These are phyloP conservation scores for Fusarium goolgardi DNA, from an alignment of 2,329 filamentous ascomycete species.

Conservation along the genomic window DNA sequence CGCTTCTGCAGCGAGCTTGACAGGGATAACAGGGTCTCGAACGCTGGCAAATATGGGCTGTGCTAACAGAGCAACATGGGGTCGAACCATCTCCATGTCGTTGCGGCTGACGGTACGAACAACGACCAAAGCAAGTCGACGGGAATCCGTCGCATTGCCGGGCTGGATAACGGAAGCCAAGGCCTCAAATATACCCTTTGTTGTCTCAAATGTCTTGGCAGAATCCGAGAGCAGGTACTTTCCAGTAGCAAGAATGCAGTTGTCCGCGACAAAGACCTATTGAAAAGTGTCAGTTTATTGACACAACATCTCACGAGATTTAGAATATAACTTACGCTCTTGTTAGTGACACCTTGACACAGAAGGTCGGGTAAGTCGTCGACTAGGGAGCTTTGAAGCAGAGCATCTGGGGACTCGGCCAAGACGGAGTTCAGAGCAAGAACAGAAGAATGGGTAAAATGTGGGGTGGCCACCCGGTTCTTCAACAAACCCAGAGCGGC, in stretches of 20 bases:
- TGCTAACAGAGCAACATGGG: slow-evolving; percentile 83
- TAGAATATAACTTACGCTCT: slow-evolving; percentile 69
- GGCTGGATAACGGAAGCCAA: slow-evolving; percentile 81
- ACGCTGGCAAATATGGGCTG: slow-evolving; percentile 89
- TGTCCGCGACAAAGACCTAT: slow-evolving; percentile 86
- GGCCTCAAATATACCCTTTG: slow-evolving; percentile 82
- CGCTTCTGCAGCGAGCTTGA: slow-evolving; percentile 94
- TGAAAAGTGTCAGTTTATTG: slow-evolving; percentile 1
- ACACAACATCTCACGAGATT: background rate
- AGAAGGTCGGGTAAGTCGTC: slow-evolving; percentile 83
- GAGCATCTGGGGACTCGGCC: slow-evolving; percentile 77
- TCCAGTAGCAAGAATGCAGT: slow-evolving; percentile 87
- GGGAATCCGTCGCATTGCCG: slow-evolving; percentile 82
- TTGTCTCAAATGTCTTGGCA: slow-evolving; percentile 77
- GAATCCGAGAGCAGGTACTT: slow-evolving; percentile 84
- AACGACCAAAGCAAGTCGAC: slow-evolving; percentile 87
- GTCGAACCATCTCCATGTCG: slow-evolving; percentile 82
- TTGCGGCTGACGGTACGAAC: slow-evolving; percentile 85
- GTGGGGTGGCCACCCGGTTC: slow-evolving; percentile 80
- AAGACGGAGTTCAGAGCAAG: slow-evolving; percentile 90
- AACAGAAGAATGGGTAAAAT: slow-evolving; percentile 82
- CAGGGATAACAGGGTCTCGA: slow-evolving; percentile 89
- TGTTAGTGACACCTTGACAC: slow-evolving; percentile 80
- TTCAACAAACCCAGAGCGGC: slow-evolving; percentile 70
- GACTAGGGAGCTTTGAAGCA: slow-evolving; percentile 73